Percentiles rank a stretch among this genome's conserved stretches.
Evolutionary conservation across 164 flowering plant species (phyloP).

Genomic region (Platanus orientalis): DNA sequence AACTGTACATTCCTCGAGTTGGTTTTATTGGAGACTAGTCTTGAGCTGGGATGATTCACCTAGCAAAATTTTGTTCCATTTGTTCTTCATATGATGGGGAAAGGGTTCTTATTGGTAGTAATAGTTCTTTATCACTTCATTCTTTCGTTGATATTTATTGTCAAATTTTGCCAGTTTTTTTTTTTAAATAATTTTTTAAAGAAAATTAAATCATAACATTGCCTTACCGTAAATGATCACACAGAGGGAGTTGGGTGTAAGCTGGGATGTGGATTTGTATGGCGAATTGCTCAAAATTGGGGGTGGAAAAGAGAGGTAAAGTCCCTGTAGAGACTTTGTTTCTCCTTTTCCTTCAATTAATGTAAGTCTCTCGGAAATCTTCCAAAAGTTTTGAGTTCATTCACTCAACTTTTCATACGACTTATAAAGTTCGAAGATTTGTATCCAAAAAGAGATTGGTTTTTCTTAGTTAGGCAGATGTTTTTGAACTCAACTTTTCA

Average conservation of each 20-base stretch:
- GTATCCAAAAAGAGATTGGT: not conserved
- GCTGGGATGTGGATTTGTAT: slow-evolving; percentile 91
- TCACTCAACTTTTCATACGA: too few relatives aligned
- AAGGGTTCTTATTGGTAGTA: not conserved
- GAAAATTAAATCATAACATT: not conserved
- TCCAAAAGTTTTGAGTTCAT: not conserved
- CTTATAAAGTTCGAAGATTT: not conserved
- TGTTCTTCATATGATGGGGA: not conserved
- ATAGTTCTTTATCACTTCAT: not conserved
- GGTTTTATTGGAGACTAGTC: not conserved
- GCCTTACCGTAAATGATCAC: slow-evolving; percentile 10
- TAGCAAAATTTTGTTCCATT: not conserved
- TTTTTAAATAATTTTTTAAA: too few relatives aligned
- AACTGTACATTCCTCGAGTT: not conserved
- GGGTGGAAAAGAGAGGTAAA: slow-evolving; percentile 94
- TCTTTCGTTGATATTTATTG: not conserved
- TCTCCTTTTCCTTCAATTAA: too few relatives aligned
- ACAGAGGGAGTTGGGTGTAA: slow-evolving; percentile 84
- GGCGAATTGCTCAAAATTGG: slow-evolving; percentile 97
- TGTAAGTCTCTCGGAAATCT: not conserved
- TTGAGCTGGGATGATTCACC: not conserved
- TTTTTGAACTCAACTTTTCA: not conserved
- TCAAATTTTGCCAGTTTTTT: not conserved
- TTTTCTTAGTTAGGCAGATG: not conserved
- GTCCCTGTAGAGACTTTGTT: not conserved